These are phyloP conservation scores for Starmerella stellata DNA, from an alignment of 805 yeast species.

Conservation along the genomic window DNA sequence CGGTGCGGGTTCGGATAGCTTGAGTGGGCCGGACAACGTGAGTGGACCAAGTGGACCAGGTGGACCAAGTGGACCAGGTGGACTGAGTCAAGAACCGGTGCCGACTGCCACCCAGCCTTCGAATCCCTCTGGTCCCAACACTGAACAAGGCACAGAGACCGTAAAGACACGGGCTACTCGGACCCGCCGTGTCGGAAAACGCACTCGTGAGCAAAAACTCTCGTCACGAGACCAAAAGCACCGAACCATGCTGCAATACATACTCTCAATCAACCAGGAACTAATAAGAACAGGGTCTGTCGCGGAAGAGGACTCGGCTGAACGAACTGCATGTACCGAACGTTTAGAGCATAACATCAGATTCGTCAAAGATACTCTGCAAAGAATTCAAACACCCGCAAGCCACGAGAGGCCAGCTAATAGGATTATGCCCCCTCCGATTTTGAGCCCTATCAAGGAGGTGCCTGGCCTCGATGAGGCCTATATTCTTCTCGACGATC, in stretches of 20 bases:
- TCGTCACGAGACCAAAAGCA: background rate
- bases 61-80: background rate
- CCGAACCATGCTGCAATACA: conserved; percentile 5
- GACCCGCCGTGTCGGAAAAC: background rate
- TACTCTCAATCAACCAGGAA: conserved; percentile 15
- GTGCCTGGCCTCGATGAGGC: conserved; percentile 20
- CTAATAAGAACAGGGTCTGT: conserved; percentile 9
- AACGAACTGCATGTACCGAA: conserved; percentile 19
- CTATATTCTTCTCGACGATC: conserved; percentile 20
- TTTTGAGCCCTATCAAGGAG: conserved; percentile 20
- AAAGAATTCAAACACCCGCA: background rate
- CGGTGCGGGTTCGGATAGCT: background rate
- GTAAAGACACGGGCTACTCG: too few relatives aligned
- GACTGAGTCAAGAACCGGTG: too few relatives aligned
- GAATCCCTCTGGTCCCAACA: too few relatives aligned
- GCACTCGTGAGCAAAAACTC: background rate
- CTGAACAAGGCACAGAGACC: too few relatives aligned
- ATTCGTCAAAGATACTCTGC: background rate
- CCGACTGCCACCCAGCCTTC: too few relatives aligned
- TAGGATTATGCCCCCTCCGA: too few relatives aligned
- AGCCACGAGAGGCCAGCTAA: too few relatives aligned
- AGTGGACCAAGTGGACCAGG: background rate
- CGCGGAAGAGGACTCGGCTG: conserved; percentile 3
- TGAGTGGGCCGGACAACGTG: background rate
- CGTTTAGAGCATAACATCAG: conserved; percentile 23